phyloP scores from a whole-genome alignment of 1,284 basidiomycete genomes.

The Ceratobasidium sp. region DNA sequence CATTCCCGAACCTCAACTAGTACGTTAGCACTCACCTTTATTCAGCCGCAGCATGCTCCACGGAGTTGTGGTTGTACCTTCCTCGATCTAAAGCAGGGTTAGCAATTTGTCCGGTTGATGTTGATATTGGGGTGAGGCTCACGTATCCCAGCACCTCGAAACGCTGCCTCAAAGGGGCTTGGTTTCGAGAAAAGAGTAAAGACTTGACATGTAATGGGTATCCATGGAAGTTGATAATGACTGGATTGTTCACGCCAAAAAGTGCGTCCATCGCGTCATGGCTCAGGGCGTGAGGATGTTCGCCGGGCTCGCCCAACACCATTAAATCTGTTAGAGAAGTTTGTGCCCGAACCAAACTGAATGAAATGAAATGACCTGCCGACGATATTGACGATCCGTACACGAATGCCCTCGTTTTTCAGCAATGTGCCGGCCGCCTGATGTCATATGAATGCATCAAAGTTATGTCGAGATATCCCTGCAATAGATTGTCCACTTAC shows the following conservation, averaged over 20 bases:
- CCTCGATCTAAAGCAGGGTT: conserved; percentile 47
- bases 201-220: conserved; percentile 79
- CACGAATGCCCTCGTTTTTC: conserved; percentile 73
- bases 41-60: conserved; percentile 62
- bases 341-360: not conserved
- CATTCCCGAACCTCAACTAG: conserved; percentile 54
- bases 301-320: conserved; percentile 75
- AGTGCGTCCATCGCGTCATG: conserved; percentile 75
- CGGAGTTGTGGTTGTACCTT: conserved; percentile 51
- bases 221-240: conserved; percentile 90
- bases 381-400: conserved; percentile 85
- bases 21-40: conserved; percentile 45
- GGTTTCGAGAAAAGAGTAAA: conserved; percentile 63
- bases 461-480: not conserved
- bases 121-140: not conserved
- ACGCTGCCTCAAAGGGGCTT: conserved; percentile 13
- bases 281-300: conserved; percentile 83
- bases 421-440: conserved; percentile 79
- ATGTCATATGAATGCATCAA: not conserved
- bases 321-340: conserved; percentile 69
- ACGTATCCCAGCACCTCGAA: conserved; percentile 51
- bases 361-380: not conserved
- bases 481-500: not conserved
- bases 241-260: conserved; percentile 77
- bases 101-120: conserved; percentile 1